A percentile compares a stretch with the other conserved stretches of the same genome.
These are phyloP conservation scores for Lecanicillium sp. DNA, from an alignment of 2,329 filamentous ascomycete genomes.

Conservation along the genomic window DNA sequence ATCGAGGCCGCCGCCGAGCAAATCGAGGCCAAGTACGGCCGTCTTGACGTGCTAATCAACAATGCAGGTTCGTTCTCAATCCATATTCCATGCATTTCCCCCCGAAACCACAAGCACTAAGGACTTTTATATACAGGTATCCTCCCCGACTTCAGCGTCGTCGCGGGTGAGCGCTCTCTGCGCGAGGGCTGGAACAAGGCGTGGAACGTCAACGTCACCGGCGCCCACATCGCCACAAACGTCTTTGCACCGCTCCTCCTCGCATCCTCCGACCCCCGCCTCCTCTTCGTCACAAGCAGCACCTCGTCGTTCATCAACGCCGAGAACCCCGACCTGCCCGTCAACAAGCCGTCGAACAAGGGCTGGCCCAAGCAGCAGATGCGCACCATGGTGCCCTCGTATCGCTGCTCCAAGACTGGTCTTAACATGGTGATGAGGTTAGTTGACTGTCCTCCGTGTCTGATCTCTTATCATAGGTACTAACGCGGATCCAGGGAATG, in stretches of 20 bases:
- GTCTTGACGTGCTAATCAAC: conserved; percentile 45
- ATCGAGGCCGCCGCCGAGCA: conserved; percentile 40
- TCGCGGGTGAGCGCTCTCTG: conserved; percentile 20
- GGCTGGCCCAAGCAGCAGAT: conserved; percentile 36
- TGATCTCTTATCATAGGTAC: neutral
- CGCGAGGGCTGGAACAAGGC: conserved; percentile 37
- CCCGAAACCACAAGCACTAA: neutral
- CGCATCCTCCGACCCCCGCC: conserved; percentile 31
- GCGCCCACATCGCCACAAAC: conserved; percentile 36
- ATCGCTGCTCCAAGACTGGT: conserved; percentile 37
- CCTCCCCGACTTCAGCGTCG: conserved; percentile 31
- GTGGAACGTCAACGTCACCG: conserved; percentile 41
- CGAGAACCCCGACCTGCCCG: conserved; percentile 16
- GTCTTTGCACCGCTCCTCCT: conserved; percentile 41
- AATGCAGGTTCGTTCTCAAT: conserved; percentile 26
- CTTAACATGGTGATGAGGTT: conserved; percentile 43
- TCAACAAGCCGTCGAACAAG: conserved; percentile 12
- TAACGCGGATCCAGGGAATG: conserved; percentile 25
- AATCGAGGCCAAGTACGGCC: conserved; percentile 36
- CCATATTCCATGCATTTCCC: neutral
- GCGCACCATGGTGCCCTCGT: conserved; percentile 20
- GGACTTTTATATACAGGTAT: conserved; percentile 23
- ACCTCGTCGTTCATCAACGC: conserved; percentile 27
- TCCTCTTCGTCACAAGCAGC: conserved; percentile 43
- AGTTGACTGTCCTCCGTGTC: conserved; percentile 12